Base-by-base conservation (phyloP, 176 grass and related monocot genomes). In the Aegilops speltoides region DNA sequence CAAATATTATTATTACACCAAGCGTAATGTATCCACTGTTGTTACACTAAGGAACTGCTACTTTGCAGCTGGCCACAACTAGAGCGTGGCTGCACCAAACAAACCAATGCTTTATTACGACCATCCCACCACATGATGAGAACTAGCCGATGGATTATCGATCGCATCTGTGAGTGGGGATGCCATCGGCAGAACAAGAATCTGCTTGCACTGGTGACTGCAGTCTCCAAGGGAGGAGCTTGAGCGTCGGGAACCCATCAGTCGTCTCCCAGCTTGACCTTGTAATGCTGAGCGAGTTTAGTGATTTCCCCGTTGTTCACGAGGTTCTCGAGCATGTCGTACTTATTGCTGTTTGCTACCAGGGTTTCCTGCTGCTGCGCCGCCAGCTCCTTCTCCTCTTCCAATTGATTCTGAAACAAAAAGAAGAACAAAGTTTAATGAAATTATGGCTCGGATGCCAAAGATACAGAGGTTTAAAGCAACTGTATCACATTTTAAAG, bases 331-430 rank as follows among this genome's bases (percentile, higher is more conserved):
- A 95, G 63, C 84, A 91, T 79, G 25, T 85, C 84, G 10, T 80
- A 93, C 67, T 95, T 93, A 52, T 80, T 93, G 72, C 84, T 61
- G 84, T 77, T 91, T 12, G 38, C 80, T 23, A 76, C 81, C 1
- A 93, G 91, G 32, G 31, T 46, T 46, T 90, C 91, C 46, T 79
- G 76, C 61, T 95, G 93, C 76, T 87, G 86, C 11, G 75, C 79
- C 20, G 86, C 83, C 79, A 93, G 65, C 8, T 76, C 83, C 64
- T 93, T 81, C 84, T 95, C 91, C 67, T 79, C 93, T 50, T 93
- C 81, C 60, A 93, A 66, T 26, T 87, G 77, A 86, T 37, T 88
- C 91, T 95, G 86, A 33, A 34, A 73, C 4, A 3, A 3, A 15
- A 41, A 64, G 40, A 41, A 41, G 9, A 20, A 81, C 6, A 80